phyloP scores from a whole-genome alignment of 805 yeast genomes.

The Candida adriatica region DNA sequence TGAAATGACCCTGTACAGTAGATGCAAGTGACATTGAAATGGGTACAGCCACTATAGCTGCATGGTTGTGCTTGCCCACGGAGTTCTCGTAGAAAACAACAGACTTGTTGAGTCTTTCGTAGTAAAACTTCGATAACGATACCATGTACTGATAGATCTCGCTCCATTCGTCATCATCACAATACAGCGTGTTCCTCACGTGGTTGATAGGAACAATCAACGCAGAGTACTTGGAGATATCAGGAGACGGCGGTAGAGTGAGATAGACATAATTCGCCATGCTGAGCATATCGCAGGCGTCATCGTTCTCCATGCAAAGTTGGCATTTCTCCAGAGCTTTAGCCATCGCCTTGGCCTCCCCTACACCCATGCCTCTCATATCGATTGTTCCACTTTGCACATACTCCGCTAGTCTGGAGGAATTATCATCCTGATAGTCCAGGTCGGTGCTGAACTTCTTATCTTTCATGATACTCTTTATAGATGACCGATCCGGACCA shows the following conservation, averaged over 20 bases:
- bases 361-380: slow-evolving; percentile 23
- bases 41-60: slow-evolving; percentile 38
- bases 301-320: slow-evolving; percentile 28
- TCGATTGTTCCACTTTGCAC: slow-evolving; percentile 25
- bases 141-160: slow-evolving; percentile 39
- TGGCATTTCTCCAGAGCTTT: slow-evolving; percentile 29
- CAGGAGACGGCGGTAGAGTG: slow-evolving; percentile 34
- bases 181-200: slow-evolving; percentile 30
- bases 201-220: slow-evolving; percentile 39
- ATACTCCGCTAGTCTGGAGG: slow-evolving; percentile 29
- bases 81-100: slow-evolving; percentile 42
- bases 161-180: slow-evolving; percentile 37
- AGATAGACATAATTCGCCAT: slow-evolving; percentile 32
- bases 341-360: slow-evolving; percentile 22
- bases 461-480: slow-evolving; percentile 31
- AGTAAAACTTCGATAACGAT: slow-evolving; percentile 34
- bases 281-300: slow-evolving; percentile 26
- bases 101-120: slow-evolving; percentile 24
- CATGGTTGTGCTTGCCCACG: slow-evolving; percentile 28
- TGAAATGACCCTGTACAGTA: slow-evolving; percentile 35
- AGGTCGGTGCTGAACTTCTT: slow-evolving; percentile 31
- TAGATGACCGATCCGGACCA: slow-evolving; percentile 18
- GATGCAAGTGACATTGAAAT: slow-evolving; percentile 26
- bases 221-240: slow-evolving; percentile 26
- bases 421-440: slow-evolving; percentile 38